Evolutionary conservation across 208 protist species (phyloP), one percentile per base, ranked within the genome.

Genomic region (Crithidia acanthocephali): DNA sequence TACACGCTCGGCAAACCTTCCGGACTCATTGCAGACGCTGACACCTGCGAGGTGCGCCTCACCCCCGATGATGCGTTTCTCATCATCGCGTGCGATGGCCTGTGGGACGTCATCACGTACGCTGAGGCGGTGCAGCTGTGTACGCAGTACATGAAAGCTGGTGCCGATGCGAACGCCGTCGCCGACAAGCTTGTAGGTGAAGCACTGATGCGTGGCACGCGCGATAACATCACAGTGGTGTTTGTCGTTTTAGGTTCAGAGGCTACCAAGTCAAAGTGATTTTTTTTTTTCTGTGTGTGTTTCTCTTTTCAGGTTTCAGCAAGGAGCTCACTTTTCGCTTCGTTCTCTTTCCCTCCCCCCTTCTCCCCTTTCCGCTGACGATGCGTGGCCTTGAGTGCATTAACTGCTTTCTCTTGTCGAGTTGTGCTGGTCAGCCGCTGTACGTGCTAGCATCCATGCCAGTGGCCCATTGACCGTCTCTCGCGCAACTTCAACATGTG

Each of bases 31-130:
- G 85, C 82, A 3, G 85, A 85, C 68, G 86, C 92, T 20, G 77
- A 94, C 65, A 86, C 82, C 13, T 25, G 55, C 47, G 71, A 83
- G 11, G 78, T 80, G 18, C 66, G 79, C 28, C 76, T 93, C 2
- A 86, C 69, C 13, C 55, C 74, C 10, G 76, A 88, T 25, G 90
- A 97, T 63, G 80, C 86, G 37, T 98, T 97, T 76, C 48, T 97
- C 15, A 75, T 98, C 45, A 80, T 98, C 68, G 95, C 85, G 13
- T 98, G 92, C 68, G 95, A 98, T 64, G 95, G 95, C 9, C 72
- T 98, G 61, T 98, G 92, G 91, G 95, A 98, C 68, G 88, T 88
- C 8, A 89, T 97, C 70, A 85, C 85, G 7, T 92, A 97, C 68
- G 83, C 85, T 33, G 84, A 92, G 60, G 95, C 93, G 23, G 80